Percentiles rank a stretch among this genome's conserved stretches.
Conservation (phyloP, 192 early-diverging fungal genomes). For the Podila verticillata region DNA sequence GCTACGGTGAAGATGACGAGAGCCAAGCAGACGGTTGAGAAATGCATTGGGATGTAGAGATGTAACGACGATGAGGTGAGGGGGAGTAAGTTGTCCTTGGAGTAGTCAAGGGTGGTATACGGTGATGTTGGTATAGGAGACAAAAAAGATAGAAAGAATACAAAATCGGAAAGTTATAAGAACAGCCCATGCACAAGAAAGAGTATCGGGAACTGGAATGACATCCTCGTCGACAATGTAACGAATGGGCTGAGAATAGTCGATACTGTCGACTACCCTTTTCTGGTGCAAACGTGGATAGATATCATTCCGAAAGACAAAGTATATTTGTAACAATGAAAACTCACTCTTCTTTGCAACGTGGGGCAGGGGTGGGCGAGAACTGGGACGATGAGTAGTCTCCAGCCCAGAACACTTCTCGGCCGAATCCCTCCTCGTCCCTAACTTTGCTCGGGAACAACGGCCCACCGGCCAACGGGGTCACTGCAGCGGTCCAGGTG, state of each 20-base stretch:
- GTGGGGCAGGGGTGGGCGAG: not conserved
- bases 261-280: no score
- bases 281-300: not conserved
- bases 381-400: not conserved
- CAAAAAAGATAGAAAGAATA: not conserved
- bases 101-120: not conserved
- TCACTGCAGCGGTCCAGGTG: not conserved
- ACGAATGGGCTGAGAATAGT: no score
- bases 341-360: no score
- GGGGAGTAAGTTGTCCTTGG: not conserved
- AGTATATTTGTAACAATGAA: no score
- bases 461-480: not conserved
- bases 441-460: not conserved
- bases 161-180: not conserved
- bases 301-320: not conserved
- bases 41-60: not conserved
- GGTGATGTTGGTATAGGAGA: not conserved
- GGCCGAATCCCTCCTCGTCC: not conserved
- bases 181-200: no score
- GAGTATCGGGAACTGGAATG: no score
- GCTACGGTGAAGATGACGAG: not conserved
- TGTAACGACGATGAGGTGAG: not conserved
- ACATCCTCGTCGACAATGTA: no score
- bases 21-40: slow-evolving; percentile 3
- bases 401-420: not conserved